Conservation (phyloP, 352 stramenopile genomes). For the Pythium aquatile region DNA sequence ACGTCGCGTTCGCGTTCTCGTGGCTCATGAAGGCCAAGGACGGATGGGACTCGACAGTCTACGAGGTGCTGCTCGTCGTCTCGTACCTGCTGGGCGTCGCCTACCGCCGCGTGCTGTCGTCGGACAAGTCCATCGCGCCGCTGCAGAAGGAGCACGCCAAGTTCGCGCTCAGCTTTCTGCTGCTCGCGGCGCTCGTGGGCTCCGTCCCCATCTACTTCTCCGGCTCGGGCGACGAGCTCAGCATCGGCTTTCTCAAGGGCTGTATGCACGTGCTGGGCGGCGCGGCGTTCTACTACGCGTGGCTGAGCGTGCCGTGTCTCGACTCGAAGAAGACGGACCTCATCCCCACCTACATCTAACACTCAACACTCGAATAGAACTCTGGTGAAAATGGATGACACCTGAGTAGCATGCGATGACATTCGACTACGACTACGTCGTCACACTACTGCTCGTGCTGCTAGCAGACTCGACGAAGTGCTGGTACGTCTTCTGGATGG, state of each 20-base stretch:
- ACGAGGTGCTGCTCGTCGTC: slow-evolving; percentile 63
- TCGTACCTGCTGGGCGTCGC: slow-evolving; percentile 52
- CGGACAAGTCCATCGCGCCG: slow-evolving; percentile 46
- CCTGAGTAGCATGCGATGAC: no score
- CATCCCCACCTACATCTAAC: slow-evolving; percentile 69
- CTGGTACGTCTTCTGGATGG: slow-evolving; percentile 23
- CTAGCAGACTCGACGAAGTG: slow-evolving; percentile 7
- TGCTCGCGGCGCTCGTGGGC: slow-evolving; percentile 41
- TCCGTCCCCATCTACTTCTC: slow-evolving; percentile 53
- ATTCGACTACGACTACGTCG: neutral
- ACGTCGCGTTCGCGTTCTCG: slow-evolving; percentile 74
- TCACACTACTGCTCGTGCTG: neutral
- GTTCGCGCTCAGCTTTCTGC: slow-evolving; percentile 46
- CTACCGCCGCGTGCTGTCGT: slow-evolving; percentile 53
- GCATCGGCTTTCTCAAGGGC: slow-evolving; percentile 57
- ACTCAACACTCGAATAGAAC: neutral
- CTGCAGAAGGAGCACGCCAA: slow-evolving; percentile 56
- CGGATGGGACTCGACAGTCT: slow-evolving; percentile 68
- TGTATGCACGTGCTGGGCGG: slow-evolving; percentile 68
- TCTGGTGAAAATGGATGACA: neutral
- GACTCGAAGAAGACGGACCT: slow-evolving; percentile 85
- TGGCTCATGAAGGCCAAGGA: slow-evolving; percentile 89
- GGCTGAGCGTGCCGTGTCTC: slow-evolving; percentile 70
- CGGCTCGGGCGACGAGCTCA: slow-evolving; percentile 35
- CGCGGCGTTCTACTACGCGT: slow-evolving; percentile 74